A percentile compares a stretch with the other conserved stretches of the same genome.
Conservation (phyloP, 345 rosid species). For the Garcia nutans region DNA sequence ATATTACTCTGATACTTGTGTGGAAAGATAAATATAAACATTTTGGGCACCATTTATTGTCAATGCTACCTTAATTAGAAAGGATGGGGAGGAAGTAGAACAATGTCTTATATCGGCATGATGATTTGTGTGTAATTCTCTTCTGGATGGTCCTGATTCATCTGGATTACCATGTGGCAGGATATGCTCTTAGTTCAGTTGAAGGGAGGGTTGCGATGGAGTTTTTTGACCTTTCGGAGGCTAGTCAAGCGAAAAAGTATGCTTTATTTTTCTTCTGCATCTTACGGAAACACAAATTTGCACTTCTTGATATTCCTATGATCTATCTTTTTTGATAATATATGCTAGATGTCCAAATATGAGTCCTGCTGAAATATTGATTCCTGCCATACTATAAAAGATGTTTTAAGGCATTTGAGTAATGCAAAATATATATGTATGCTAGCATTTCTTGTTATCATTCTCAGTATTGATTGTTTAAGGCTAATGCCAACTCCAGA, state of each 20-base stretch:
- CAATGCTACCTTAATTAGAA: no score
- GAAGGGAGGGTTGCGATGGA: constrained; percentile 99
- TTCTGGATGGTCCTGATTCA: background rate
- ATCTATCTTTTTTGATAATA: background rate
- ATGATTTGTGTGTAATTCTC: no score
- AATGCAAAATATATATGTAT: no score
- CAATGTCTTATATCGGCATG: no score
- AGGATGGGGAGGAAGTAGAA: no score
- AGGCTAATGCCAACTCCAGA: background rate
- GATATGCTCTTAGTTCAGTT: constrained; percentile 96
- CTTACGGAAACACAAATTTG: background rate
- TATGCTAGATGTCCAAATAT: constrained; percentile 1
- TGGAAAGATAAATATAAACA: background rate
- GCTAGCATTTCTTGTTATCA: background rate
- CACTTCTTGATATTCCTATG: background rate
- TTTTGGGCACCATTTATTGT: no score
- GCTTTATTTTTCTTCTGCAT: constrained; percentile 2
- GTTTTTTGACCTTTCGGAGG: constrained; percentile 87
- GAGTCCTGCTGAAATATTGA: background rate
- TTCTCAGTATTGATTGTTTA: background rate
- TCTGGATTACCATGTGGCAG: constrained; percentile 46
- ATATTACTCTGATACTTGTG: no score
- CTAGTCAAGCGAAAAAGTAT: constrained; percentile 95
- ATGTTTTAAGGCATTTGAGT: background rate
- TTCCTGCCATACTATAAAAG: background rate